A percentile compares a stretch with the other conserved stretches of the same genome.
Evolutionary conservation across 1,139 yeast species (phyloP).

Genomic region (Saccharomyces hybrid): DNA sequence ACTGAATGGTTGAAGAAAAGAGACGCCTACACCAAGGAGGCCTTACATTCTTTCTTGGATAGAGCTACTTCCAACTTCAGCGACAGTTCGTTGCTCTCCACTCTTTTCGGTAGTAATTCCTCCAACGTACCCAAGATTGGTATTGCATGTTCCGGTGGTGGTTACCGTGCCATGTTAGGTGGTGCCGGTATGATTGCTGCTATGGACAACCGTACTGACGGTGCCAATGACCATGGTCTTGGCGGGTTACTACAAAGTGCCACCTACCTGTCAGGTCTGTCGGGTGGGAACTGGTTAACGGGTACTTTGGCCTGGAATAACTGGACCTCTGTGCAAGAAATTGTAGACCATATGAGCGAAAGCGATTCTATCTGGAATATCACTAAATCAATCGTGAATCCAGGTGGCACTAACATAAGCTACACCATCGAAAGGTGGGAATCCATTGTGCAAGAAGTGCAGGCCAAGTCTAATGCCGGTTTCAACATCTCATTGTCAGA

Average conservation of each 20-base stretch:
- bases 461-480: constrained; percentile 5
- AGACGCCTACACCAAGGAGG: constrained; percentile 45
- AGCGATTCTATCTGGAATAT: constrained; percentile 51
- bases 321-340: constrained; percentile 66
- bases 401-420: constrained; percentile 59
- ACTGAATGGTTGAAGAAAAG: constrained; percentile 37
- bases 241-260: constrained; percentile 72
- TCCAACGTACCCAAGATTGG: constrained; percentile 39
- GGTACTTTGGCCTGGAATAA: constrained; percentile 76
- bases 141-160: constrained; percentile 82
- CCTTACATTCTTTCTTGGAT: constrained; percentile 49
- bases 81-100: constrained; percentile 9
- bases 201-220: constrained; percentile 61
- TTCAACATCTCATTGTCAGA: constrained; percentile 30
- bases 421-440: constrained; percentile 47
- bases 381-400: constrained; percentile 44
- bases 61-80: constrained; percentile 48
- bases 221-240: constrained; percentile 53
- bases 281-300: constrained; percentile 36
- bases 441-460: constrained; percentile 21
- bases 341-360: constrained; percentile 32
- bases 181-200: constrained; percentile 84
- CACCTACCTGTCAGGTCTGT: constrained; percentile 64
- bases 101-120: constrained; percentile 24
- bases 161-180: constrained; percentile 78